Base-by-base conservation (phyloP, 768 basidiomycete species). In the Udeniomyces megalosporus region DNA sequence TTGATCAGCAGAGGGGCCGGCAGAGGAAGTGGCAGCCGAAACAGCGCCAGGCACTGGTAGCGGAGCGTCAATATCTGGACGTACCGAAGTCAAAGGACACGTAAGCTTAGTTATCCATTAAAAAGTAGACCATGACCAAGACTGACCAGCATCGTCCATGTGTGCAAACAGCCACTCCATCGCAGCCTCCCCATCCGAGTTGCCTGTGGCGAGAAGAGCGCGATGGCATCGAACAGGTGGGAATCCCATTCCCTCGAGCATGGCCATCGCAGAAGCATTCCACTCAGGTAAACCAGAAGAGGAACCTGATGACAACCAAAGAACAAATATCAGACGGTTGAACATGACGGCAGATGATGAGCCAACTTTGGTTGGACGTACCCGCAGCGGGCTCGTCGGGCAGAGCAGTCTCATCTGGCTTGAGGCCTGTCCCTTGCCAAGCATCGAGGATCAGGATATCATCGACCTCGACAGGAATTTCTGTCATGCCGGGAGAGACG, bases 101-200 rank as follows among this genome's bases (percentile, higher is more conserved):
- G n/a, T 24, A 24, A 46, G 32, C 12, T 6, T 11, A 52, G 42
- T 35, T 8, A 14, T 14, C 11, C 10, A 31, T 0, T 12, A 48
- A 20, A 42, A 20, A 10, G n/a, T n/a, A 15, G 22, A 38, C 46
- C 8, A 17, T 3, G 29, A 2, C 28, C 67, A 77, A 8, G 49
- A 62, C 75, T 61, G 17, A 88, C 90, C 88, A 14, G 88, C 78
- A 73, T 97, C 93, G 0, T 96, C 92, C 87, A 92, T 88, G 72
- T 96, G 93, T 48, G 73, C 78, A 70, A 97, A 93, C 46, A 99
- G 73, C 93, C 93, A 99, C 62, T 89, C 84, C 90, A 93, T 93
- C 0, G 95, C 95, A 0, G 77, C 79, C 65, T 91, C 86, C 0
- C 85, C 75, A 62, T 83, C 82, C 17, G 73, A 75, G 68, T 76